Percentiles rank a stretch among this genome's conserved stretches.
Conservation (phyloP, 176 grass and related monocot genomes). For the Carex cristatella region DNA sequence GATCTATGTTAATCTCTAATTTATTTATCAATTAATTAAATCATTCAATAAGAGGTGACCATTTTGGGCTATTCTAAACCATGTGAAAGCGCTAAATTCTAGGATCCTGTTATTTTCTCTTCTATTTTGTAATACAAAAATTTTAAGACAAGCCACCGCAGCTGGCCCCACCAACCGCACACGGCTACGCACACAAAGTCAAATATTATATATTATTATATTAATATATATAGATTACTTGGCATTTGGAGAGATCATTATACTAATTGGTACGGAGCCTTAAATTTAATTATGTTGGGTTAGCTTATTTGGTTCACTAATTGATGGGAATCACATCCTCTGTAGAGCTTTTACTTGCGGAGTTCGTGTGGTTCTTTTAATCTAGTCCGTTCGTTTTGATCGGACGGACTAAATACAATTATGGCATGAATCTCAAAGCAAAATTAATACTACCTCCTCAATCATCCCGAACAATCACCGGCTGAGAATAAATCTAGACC, state of each 20-base stretch:
- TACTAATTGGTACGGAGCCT: neutral
- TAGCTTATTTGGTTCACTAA: neutral
- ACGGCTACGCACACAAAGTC: neutral
- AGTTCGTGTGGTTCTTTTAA: no score
- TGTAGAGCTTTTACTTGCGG: no score
- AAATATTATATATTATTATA: neutral
- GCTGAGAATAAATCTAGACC: no score
- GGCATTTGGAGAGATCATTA: neutral
- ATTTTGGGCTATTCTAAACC: neutral
- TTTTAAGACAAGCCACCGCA: neutral
- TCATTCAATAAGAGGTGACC: neutral
- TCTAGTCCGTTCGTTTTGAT: no score
- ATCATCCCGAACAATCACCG: no score
- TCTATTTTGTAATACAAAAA: no score
- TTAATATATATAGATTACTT: neutral
- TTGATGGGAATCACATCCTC: neutral
- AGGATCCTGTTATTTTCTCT: neutral
- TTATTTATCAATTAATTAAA: conserved; percentile 5
- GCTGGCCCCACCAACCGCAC: neutral
- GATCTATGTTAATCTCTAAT: neutral
- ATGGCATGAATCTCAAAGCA: no score
- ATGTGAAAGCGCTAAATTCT: conserved; percentile 15
- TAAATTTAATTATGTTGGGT: neutral
- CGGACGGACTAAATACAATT: no score
- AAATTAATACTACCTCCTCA: no score